phyloP scores from a whole-genome alignment of 139 green algal species.

The Trebouxia sp. region DNA sequence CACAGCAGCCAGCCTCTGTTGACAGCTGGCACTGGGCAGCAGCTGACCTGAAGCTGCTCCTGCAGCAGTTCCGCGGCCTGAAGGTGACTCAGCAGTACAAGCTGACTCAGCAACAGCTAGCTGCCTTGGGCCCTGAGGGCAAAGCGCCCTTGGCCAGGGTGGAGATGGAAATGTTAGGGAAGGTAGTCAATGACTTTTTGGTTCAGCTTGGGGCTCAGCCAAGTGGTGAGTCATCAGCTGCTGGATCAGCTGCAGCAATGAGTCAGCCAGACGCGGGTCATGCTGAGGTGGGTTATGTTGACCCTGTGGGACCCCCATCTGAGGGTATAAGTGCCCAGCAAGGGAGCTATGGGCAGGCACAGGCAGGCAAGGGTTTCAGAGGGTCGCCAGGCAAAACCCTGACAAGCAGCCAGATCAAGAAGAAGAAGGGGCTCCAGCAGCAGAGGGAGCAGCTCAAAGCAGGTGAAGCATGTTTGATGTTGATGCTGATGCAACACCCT shows the following conservation, averaged over 20 bases:
- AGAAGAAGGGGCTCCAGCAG: conserved; percentile 2
- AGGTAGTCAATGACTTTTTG: conserved; percentile 38
- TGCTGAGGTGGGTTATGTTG: not conserved
- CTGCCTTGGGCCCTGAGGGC: conserved; percentile 39
- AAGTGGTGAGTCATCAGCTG: not conserved
- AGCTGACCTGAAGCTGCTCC: conserved; percentile 37
- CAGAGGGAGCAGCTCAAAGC: conserved; percentile 14
- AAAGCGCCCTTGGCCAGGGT: conserved; percentile 44
- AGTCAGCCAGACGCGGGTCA: not conserved
- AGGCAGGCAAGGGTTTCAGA: not conserved
- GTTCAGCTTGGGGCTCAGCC: conserved; percentile 13
- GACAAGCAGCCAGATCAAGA: conserved; percentile 14
- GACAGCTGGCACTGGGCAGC: conserved; percentile 18
- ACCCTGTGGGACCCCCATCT: too few species aligned
- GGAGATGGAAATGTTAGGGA: conserved; percentile 59
- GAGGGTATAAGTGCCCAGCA: not conserved
- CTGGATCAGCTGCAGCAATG: not conserved
- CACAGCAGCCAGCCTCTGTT: not conserved
- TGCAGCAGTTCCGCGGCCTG: conserved; percentile 50
- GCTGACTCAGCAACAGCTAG: conserved; percentile 50
- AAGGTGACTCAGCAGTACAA: conserved; percentile 52
- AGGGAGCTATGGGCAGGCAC: not conserved
- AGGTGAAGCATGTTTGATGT: not conserved
- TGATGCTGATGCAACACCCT: too few species aligned
- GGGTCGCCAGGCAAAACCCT: not conserved